Evolutionary conservation across 2,329 filamentous ascomycete genomes (phyloP).

Genomic region (Aspergillus ustus): DNA sequence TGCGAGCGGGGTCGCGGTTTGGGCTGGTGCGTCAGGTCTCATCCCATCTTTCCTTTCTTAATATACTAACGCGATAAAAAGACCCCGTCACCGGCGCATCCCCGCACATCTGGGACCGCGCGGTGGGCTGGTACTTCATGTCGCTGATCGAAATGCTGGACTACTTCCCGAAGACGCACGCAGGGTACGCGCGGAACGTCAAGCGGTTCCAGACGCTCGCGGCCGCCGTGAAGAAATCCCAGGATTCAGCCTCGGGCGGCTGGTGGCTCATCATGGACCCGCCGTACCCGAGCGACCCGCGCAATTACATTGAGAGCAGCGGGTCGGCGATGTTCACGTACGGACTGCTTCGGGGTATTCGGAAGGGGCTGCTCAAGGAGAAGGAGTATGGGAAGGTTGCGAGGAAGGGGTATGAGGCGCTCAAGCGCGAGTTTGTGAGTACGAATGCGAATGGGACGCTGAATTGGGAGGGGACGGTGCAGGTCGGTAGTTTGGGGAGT

Average conservation of each 20-base stretch:
- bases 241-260: slow-evolving; percentile 19
- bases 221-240: slow-evolving; percentile 12
- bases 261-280: slow-evolving; percentile 24
- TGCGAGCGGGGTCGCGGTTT: slow-evolving; percentile 18
- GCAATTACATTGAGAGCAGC: slow-evolving; percentile 26
- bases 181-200: slow-evolving; percentile 16
- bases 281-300: slow-evolving; percentile 16
- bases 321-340: slow-evolving; percentile 24
- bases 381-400: slow-evolving; percentile 12
- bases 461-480: slow-evolving; percentile 23
- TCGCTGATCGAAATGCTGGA: slow-evolving; percentile 22
- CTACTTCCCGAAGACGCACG: slow-evolving; percentile 18
- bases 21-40: slow-evolving; percentile 25
- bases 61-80: background rate
- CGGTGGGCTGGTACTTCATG: slow-evolving; percentile 25
- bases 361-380: slow-evolving; percentile 15
- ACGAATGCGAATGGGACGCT: slow-evolving; percentile 19
- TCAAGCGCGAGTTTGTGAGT: slow-evolving; percentile 12
- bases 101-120: slow-evolving; percentile 22
- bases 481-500: slow-evolving; percentile 23
- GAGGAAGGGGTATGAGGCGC: slow-evolving; percentile 7
- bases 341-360: slow-evolving; percentile 19
- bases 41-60: too few species aligned
- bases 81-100: slow-evolving; percentile 20
- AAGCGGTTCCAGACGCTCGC: slow-evolving; percentile 22